Base-by-base conservation (phyloP, 208 protist genomes). In the Leptomonas seymouri region DNA sequence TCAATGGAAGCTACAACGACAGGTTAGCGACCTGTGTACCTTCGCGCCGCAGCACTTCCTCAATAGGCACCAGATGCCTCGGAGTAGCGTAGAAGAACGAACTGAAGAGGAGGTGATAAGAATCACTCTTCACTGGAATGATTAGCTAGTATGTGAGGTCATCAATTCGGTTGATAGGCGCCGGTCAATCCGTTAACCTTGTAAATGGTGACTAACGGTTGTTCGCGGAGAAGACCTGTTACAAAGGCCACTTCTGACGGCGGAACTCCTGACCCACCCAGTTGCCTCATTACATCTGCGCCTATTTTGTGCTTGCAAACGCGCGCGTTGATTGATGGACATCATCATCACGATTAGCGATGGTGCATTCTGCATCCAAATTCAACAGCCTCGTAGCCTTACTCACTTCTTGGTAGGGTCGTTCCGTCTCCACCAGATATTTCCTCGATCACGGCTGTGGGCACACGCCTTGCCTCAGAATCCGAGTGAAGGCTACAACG, bases 341-440 rank as follows among this genome's bases (percentile, higher is more conserved):
- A 7, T 74, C 76, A 20, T 77, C 82, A 11, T 82, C 82, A 62
- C 89, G 87, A 46, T 71, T 85, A 30, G 84, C 79, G 30, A 88
- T 84, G 21, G 87, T 74, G 80, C 86, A 89, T 46, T 79, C 79
- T 0, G 80, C 74, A 15, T 78, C 27, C 4, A 93, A 50, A 4
- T 65, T 51, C 25, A 74, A 77, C 20, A 71, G 58, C 0, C 78
- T 45, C 28, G 86, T 72, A 27, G 62, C 74, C 34, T 67, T 66
- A 23, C 87, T 69, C 16, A 90, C 82, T 65, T 84, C 62, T 3
- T 71, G 66, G 48, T 80, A 74, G 0, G 80, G 80, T 14, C 80
- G 73, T 2, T 85, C 87, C 0, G 84, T 90, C 7, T 78, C 81
- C 20, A 88, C 65, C 7, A 88, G 67, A 34, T 86, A 70, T 15